Percentiles rank a stretch among this genome's conserved stretches.
Evolutionary conservation across 1,284 basidiomycete species (phyloP).

Genomic region (Moesziomyces antarcticus): DNA sequence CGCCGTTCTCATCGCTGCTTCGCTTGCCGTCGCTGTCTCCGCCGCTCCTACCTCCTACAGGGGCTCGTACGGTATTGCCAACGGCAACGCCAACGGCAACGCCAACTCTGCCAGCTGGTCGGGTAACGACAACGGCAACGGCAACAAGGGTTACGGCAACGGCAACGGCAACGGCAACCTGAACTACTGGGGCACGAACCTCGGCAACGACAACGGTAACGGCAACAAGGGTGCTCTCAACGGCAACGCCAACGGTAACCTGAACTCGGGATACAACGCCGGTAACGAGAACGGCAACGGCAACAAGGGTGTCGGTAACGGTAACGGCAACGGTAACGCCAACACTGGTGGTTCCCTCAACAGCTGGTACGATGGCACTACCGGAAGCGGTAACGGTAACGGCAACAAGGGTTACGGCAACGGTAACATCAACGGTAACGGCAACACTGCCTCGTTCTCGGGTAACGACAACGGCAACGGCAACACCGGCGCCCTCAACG

Average conservation of each 20-base stretch:
- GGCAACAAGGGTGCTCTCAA: background rate
- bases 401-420: constrained; percentile 1
- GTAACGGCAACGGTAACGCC: constrained; percentile 1
- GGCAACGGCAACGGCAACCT: constrained; percentile 5
- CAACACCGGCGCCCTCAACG: constrained; percentile 3
- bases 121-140: constrained; percentile 6
- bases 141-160: constrained; percentile 3
- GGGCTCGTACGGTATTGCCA: constrained; percentile 1
- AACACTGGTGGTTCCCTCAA: background rate
- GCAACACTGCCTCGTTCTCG: background rate
- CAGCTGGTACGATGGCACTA: background rate
- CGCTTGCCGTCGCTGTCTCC: constrained; percentile 7
- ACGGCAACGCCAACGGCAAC: constrained; percentile 9
- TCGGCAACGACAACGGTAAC: constrained; percentile 5
- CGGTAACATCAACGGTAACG: constrained; percentile 8
- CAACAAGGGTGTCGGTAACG: background rate
- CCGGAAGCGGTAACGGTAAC: background rate
- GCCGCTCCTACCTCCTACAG: too few relatives aligned
- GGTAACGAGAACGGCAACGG: constrained; percentile 4
- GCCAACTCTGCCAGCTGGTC: background rate
- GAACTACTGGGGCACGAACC: background rate
- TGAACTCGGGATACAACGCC: background rate
- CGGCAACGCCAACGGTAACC: constrained; percentile 1
- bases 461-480: constrained; percentile 1
- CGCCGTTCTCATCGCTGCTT: constrained; percentile 1